phyloP scores from a whole-genome alignment of 2,329 filamentous ascomycete genomes.

The Claviceps sp. region DNA sequence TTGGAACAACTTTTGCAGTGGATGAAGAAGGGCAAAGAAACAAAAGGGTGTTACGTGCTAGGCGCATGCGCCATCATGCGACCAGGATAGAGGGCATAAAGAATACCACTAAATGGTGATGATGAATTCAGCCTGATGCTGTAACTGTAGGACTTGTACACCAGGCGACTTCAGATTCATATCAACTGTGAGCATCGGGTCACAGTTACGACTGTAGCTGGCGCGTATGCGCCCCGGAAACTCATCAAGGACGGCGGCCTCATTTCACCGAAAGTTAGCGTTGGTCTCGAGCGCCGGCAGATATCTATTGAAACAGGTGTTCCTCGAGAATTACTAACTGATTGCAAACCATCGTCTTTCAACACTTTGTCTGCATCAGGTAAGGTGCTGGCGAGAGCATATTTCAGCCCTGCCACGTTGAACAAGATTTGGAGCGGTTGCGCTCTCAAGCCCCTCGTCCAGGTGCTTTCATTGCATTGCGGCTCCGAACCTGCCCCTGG shows the following conservation, averaged over 20 bases:
- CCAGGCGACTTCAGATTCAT: neutral
- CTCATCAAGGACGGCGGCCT: neutral
- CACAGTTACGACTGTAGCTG: neutral
- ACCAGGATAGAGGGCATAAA: neutral
- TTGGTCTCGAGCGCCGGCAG: neutral
- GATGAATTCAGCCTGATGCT: neutral
- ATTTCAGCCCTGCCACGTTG: neutral
- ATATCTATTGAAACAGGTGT: neutral
- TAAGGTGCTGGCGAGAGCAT: neutral
- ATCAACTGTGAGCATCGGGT: neutral
- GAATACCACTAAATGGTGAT: neutral
- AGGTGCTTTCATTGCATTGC: neutral
- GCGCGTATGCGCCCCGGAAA: neutral
- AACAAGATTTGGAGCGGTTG: neutral
- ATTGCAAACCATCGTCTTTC: neutral
- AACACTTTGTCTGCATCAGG: neutral
- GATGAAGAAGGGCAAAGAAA: neutral
- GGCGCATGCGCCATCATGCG: neutral
- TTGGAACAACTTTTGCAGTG: too few species aligned
- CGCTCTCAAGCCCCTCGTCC: neutral
- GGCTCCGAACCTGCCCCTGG: neutral
- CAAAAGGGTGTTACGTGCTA: too few species aligned
- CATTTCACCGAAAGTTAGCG: neutral
- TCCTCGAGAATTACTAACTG: neutral
- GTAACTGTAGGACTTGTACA: neutral